Conservation (phyloP, 148 eudicot species). For the Agrostemma githago region DNA sequence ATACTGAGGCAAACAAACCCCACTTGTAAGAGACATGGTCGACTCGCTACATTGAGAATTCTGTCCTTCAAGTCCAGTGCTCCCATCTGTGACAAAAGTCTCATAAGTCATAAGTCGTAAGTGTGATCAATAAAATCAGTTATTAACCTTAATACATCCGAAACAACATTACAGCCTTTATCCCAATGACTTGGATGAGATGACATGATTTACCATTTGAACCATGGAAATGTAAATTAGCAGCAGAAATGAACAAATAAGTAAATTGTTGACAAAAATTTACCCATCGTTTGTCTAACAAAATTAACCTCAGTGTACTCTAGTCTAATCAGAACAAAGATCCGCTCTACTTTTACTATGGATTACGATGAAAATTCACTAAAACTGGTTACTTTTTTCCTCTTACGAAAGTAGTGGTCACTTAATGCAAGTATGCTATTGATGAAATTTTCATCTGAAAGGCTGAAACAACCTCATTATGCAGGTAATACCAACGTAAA, state of each 20-base stretch:
- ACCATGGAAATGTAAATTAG: not conserved
- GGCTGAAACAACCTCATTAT: too few species aligned
- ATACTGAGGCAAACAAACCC: slow-evolving; percentile 45
- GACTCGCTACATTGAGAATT: slow-evolving; percentile 44
- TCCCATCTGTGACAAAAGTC: slow-evolving; percentile 36
- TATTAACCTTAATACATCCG: not conserved
- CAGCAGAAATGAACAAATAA: not conserved
- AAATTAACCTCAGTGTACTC: not conserved
- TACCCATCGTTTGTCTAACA: not conserved
- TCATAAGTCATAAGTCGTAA: not conserved
- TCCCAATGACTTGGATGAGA: too few species aligned
- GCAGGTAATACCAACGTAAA: too few species aligned
- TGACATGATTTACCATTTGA: not conserved
- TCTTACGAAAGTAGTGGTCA: not conserved
- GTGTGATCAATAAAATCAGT: not conserved
- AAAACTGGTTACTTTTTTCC: not conserved
- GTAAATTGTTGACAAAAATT: too few species aligned
- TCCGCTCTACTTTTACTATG: not conserved
- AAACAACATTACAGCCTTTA: too few species aligned
- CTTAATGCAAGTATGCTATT: not conserved
- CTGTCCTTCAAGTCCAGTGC: slow-evolving; percentile 33
- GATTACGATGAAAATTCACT: too few species aligned
- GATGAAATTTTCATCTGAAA: not conserved
- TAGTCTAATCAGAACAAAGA: not conserved
- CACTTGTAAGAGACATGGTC: slow-evolving; percentile 33